Base-by-base conservation (phyloP, 2,329 filamentous ascomycete genomes). In the Colletotrichum acutatum region DNA sequence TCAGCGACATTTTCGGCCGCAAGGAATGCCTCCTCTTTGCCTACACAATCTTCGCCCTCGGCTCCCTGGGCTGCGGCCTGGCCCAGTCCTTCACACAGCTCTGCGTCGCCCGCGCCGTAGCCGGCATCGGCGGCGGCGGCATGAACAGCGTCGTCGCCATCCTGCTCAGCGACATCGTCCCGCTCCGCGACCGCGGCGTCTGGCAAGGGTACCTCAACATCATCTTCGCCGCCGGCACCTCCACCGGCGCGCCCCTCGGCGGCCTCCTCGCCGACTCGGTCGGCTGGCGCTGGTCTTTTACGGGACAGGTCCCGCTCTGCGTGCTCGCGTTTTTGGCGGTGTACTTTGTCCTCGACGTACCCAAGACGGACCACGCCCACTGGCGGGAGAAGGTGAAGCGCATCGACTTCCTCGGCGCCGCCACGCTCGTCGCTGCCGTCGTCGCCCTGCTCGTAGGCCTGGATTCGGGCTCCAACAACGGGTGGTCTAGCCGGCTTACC, bases 171-270 rank as follows among this genome's bases (percentile, higher is more conserved):
- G 93, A 95, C 79, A 86, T 94, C 22, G 89, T 95, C 4, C 88
- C 92, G 0, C 83, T 95, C 52, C 86, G 92, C 22, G 89, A 94
- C 65, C 85, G 93, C 68, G 93, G 93, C 2, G 85, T 92, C 11
- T 95, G 92, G 91, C 93, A 95, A 80, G 93, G 93, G 1, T 85
- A 86, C 73, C 86, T 94, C 78, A 95, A 95, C 79, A 88, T 95
- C 74, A 86, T 95, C 61, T 95, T 89, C 77, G 92, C 92, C 0
- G 82, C 86, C 22, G 94, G 93, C n/a, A 88, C 92, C 4, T 89
- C 90, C 5, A 86, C 87, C 5, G 94, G 94, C 2, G 93, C 91
- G 5, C 92, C 93, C 0, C 76, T 96, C 0, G 94, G 90, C 75
- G 93, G 94, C 2, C 80, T 94, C 7, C 80, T 95, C n/a, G 90